These are phyloP conservation scores for Candida rishiriensis DNA, from an alignment of 805 yeast genomes.

Conservation along the genomic window DNA sequence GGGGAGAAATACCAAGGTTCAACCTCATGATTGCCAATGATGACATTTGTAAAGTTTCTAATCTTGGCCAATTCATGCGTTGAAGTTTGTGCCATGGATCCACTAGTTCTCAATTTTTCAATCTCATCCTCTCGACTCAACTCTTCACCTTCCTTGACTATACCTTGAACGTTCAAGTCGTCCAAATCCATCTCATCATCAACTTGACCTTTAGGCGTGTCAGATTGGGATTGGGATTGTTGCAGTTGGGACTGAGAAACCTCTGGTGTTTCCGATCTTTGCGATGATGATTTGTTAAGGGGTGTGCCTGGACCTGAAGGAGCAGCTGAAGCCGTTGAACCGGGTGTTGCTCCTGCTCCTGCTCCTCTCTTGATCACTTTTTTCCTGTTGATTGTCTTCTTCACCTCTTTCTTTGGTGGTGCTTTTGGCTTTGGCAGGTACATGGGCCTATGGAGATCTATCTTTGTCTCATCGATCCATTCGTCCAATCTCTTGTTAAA, in stretches of 20 bases:
- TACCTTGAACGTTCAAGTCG: constrained; percentile 79
- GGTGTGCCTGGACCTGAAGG: constrained; percentile 5
- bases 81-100: constrained; percentile 89
- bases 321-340: constrained; percentile 14
- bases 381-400: constrained; percentile 30
- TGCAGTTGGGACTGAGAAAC: constrained; percentile 2
- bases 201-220: constrained; percentile 20
- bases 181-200: constrained; percentile 83
- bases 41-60: constrained; percentile 71
- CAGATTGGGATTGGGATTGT: constrained; percentile 7
- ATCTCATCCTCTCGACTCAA: constrained; percentile 88
- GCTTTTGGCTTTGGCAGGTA: constrained; percentile 62
- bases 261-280: constrained; percentile 7
- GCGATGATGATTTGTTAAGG: neutral
- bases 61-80: constrained; percentile 86
- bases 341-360: constrained; percentile 4
- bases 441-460: constrained; percentile 68
- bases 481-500: constrained; percentile 96
- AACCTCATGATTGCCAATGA: constrained; percentile 84
- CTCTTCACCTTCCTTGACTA: constrained; percentile 58
- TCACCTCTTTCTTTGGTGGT: constrained; percentile 38
- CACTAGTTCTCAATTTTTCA: constrained; percentile 86
- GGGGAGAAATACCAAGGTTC: constrained; percentile 99
- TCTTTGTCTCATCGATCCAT: constrained; percentile 74
- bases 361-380: constrained; percentile 12